Evolutionary conservation across 345 rosid genomes (phyloP).

Genomic region (Durio zibethinus): DNA sequence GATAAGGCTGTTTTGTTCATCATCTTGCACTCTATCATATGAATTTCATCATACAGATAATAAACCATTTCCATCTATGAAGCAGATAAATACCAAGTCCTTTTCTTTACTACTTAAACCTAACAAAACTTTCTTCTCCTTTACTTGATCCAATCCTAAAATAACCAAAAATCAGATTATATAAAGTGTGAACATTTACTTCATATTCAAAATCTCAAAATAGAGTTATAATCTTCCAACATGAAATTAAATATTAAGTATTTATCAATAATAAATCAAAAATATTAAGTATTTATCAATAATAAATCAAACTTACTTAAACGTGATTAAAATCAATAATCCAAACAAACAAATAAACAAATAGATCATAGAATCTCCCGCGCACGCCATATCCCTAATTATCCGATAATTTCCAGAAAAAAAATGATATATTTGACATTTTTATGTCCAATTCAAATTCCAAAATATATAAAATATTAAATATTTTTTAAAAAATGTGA

Average conservation of each 20-base stretch:
- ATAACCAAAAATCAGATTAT: neutral
- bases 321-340: neutral
- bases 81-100: neutral
- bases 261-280: neutral
- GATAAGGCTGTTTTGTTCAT: neutral
- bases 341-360: neutral
- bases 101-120: neutral
- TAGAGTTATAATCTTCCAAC: neutral
- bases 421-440: neutral
- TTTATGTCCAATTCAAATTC: neutral
- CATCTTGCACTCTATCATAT: neutral
- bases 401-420: neutral
- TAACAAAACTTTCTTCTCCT: neutral
- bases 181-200: neutral
- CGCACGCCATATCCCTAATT: neutral
- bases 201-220: neutral
- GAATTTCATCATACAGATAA: neutral
- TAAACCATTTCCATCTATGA: neutral
- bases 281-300: neutral
- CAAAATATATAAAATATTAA: neutral
- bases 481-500: neutral
- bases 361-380: neutral
- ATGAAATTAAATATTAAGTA: neutral
- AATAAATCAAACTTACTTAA: neutral
- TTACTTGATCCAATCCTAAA: neutral